Conservation (phyloP, 768 basidiomycete species). For the Tulasnella calospora region DNA sequence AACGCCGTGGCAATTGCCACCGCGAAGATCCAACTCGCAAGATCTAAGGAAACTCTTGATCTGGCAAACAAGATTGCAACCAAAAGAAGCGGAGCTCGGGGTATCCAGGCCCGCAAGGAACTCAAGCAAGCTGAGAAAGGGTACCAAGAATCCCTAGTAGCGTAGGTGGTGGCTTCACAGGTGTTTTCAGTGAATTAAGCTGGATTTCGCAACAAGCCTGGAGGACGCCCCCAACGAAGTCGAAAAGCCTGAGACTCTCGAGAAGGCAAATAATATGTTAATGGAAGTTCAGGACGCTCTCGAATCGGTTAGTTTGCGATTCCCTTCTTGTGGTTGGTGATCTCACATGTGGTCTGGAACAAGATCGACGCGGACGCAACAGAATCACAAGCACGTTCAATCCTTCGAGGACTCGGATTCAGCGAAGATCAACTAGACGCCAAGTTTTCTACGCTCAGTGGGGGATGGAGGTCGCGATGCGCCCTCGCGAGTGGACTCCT, state of each 20-base stretch:
- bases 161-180: background rate
- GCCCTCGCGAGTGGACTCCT: slow-evolving; percentile 56
- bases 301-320: slow-evolving; percentile 33
- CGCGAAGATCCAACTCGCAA: slow-evolving; percentile 26
- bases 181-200: background rate
- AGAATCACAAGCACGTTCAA: slow-evolving; percentile 42
- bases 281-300: slow-evolving; percentile 32
- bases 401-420: slow-evolving; percentile 61
- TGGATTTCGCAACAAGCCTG: background rate
- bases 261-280: slow-evolving; percentile 32
- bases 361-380: slow-evolving; percentile 34
- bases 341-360: background rate
- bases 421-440: slow-evolving; percentile 37
- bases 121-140: slow-evolving; percentile 46
- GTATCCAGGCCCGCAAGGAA: slow-evolving; percentile 52
- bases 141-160: slow-evolving; percentile 34
- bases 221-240: background rate
- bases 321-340: background rate
- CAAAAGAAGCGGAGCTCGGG: slow-evolving; percentile 52
- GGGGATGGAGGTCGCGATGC: slow-evolving; percentile 62
- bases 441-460: slow-evolving; percentile 49
- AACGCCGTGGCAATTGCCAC: slow-evolving; percentile 29
- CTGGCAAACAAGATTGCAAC: slow-evolving; percentile 46
- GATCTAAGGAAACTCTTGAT: slow-evolving; percentile 34
- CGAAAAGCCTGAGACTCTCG: slow-evolving; percentile 12